Evolutionary conservation across 1,139 yeast genomes (phyloP), one percentile per base, ranked within the genome.

Genomic region (Suhomyces terraborum): DNA sequence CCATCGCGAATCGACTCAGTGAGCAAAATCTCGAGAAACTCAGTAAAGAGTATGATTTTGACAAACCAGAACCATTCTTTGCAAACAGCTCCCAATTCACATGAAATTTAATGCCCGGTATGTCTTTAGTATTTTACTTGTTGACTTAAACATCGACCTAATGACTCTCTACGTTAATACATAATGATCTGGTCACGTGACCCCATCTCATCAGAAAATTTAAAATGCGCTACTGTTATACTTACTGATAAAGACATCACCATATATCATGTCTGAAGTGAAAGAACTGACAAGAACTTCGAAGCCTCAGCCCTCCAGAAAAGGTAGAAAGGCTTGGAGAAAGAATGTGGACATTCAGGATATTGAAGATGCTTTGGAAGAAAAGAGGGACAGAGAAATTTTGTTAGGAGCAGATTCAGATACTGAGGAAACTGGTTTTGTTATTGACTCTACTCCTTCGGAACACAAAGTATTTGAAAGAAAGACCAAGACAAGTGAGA

Each of bases 301-400:
- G 16, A 47, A 45, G 19, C 48, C 52, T 26, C 96, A 88, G 64
- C 62, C 84, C 6, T 87, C 96, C 6, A 78, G 98, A 56, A 93
- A 93, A 70, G 96, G 96, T 40, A 91, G 87, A 73, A 83, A 77
- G 60, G 86, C 98, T 6, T 93, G 98, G 98, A 83, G 97, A 64
- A 93, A 93, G 66, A 88, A 93, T 62, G 87, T 93, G 45, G 95
- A 93, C 58, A 69, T 93, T 20, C 81, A 80, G 18, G 96, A 88
- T 47, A 69, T 93, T 38, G 89, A 86, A 58, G 64, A 68, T 32
- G 85, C 83, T 6, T 68, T 93, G 36, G 94, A 84, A 50, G 80
- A 77, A 35, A 73, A 76, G 40, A 73, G 88, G 42, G 94, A 86
- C 41, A 77, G 80, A 46, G 79, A 85, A 54, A 75, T 85, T 42